phyloP scores from a whole-genome alignment of 2,329 filamentous ascomycete species.

The Emydomyces testavorans region DNA sequence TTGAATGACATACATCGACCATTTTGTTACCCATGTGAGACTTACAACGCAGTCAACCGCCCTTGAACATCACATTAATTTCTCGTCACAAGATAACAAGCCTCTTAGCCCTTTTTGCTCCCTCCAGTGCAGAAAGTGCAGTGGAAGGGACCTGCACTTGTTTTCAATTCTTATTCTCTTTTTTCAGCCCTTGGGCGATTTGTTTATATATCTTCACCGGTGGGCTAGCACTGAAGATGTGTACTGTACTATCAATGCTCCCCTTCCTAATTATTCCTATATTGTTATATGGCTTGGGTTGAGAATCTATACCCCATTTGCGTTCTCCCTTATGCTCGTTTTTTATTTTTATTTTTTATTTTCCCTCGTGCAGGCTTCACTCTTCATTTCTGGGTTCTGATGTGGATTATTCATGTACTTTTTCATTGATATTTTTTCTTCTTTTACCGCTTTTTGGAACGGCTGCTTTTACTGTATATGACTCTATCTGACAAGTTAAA shows the following conservation, averaged over 20 bases:
- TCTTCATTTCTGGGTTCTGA: neutral
- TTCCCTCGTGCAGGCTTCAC: neutral
- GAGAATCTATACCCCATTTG: slow-evolving; percentile 9
- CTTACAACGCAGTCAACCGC: neutral
- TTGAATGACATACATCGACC: neutral
- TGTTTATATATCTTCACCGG: neutral
- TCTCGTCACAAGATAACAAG: too few species aligned
- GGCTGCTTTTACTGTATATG: neutral
- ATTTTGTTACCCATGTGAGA: too few species aligned
- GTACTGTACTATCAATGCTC: neutral
- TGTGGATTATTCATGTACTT: neutral
- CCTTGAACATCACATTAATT: neutral
- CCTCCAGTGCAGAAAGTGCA: neutral
- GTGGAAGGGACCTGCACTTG: neutral
- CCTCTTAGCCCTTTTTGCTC: neutral
- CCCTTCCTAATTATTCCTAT: neutral
- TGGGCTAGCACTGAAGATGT: neutral
- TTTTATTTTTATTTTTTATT: neutral
- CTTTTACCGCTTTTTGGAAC: too few species aligned
- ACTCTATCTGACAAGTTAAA: neutral
- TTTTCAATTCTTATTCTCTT: neutral
- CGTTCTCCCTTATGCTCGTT: neutral
- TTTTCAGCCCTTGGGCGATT: neutral
- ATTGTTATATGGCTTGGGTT: neutral
- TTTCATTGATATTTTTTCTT: neutral